Evolutionary conservation across 2,329 filamentous ascomycete genomes (phyloP).

Genomic region (Venturia pyrina): DNA sequence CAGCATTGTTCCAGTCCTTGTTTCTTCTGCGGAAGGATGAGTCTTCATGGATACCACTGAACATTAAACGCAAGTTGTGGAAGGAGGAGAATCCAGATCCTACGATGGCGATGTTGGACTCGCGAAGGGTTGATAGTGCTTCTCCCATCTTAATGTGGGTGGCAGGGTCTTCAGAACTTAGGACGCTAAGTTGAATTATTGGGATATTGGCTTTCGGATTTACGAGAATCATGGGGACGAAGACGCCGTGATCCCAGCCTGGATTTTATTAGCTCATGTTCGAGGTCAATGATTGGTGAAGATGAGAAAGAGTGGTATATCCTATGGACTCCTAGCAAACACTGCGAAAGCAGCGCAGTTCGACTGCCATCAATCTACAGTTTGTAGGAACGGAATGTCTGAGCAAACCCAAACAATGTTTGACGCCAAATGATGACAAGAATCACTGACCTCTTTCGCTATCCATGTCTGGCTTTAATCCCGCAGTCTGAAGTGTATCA

Average conservation of each 20-base stretch:
- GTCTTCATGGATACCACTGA: constrained; percentile 20
- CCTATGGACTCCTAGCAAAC: no score
- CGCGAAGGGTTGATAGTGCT: constrained; percentile 41
- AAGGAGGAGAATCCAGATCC: constrained; percentile 52
- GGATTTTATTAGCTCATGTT: not conserved
- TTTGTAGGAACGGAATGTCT: not conserved
- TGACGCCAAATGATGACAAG: not conserved
- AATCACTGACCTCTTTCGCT: constrained; percentile 12
- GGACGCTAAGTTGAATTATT: constrained; percentile 48
- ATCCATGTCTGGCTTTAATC: constrained; percentile 30
- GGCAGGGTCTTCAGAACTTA: constrained; percentile 40
- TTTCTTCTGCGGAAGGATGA: constrained; percentile 24
- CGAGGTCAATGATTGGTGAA: not conserved
- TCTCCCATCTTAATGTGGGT: constrained; percentile 43
- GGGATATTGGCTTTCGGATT: constrained; percentile 43
- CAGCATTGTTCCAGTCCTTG: constrained; percentile 36
- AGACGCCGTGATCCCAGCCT: constrained; percentile 53
- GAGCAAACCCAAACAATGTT: not conserved
- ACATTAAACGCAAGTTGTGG: constrained; percentile 45
- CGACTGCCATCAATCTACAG: not conserved
- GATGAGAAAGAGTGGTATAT: not conserved
- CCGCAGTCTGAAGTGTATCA: constrained; percentile 36
- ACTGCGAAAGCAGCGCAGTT: not conserved
- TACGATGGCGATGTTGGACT: constrained; percentile 46
- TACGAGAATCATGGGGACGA: constrained; percentile 47